Base-by-base conservation (phyloP, 805 yeast species). In the Metschnikowia matae region DNA sequence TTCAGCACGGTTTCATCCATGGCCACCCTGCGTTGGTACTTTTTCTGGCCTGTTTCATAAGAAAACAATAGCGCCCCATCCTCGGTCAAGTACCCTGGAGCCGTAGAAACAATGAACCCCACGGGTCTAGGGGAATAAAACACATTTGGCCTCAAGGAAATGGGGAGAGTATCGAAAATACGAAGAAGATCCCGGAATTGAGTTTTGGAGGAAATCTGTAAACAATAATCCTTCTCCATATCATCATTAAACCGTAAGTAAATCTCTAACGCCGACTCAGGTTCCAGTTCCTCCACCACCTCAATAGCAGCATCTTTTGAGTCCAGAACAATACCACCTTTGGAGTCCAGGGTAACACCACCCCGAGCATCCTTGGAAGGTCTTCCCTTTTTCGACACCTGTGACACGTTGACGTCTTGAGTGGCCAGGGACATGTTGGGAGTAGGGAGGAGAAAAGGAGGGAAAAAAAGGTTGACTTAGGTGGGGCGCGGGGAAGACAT, bases 231-330 rank as follows among this genome's bases (percentile, higher is more conserved):
- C 66, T 86, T 86, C 61, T 89, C 97, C 44, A 72, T 67, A 62
- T 91, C 96, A 51, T 81, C 85, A 64, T 88, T 89, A 78, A 92
- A 82, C 52, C 99, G 85, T 56, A 94, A 68, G 70, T 82, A 90
- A 37, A 79, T 62, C 55, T 81, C 86, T 46, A 73, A 54, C 20
- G 58, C 48, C 20, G 59, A 48, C 32, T 48, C 55, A 3, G 49
- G 46, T 31, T 20, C 39, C 10, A 39, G 35, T n/a, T 43, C 39
- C 21, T 43, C 46, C 33, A 43, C 32, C 46, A 43, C 46, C 39
- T 43, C 46, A 4, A 34, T 21, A 21, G 46, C 46, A 39, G 46
- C 46, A 4, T 17, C 37, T 21, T n/a, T 31, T 13, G 17, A 14
- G 15, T 34, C 6, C 36, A 34, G 36, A 10, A 6, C 36, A 20